Conservation (phyloP, 345 rosid species). For the Citrus inodora region DNA sequence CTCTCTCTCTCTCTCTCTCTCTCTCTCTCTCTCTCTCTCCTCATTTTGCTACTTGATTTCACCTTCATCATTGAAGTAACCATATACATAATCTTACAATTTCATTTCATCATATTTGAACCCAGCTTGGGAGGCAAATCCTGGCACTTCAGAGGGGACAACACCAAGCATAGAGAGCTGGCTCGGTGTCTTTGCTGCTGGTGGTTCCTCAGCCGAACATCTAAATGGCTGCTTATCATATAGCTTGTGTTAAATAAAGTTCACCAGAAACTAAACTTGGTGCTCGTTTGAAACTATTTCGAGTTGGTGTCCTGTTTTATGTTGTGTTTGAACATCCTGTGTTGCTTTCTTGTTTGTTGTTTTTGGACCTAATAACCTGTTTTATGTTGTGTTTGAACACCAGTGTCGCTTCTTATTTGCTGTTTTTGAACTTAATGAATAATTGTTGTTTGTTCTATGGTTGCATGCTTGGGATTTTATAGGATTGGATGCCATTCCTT, state of each 20-base stretch:
- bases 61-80: not conserved
- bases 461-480: not conserved
- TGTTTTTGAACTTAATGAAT: not conserved
- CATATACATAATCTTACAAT: not conserved
- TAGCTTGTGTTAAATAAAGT: not conserved
- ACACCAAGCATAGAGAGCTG: not conserved
- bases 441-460: not conserved
- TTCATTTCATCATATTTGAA: not conserved
- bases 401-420: not conserved
- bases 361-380: not conserved
- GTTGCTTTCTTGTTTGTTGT: not conserved
- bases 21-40: not conserved
- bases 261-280: not conserved
- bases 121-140: conserved; percentile 17
- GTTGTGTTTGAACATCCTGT: not conserved
- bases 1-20: not conserved
- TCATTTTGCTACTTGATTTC: not conserved
- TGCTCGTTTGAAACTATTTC: not conserved
- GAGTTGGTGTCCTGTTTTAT: not conserved
- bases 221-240: not conserved
- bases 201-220: not conserved
- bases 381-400: not conserved
- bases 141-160: not conserved
- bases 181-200: not conserved
- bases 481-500: not conserved